Evolutionary conservation across 306 rosid species (phyloP), one percentile per base, ranked within the genome.

Genomic region (Psophocarpus tetragonolobus): DNA sequence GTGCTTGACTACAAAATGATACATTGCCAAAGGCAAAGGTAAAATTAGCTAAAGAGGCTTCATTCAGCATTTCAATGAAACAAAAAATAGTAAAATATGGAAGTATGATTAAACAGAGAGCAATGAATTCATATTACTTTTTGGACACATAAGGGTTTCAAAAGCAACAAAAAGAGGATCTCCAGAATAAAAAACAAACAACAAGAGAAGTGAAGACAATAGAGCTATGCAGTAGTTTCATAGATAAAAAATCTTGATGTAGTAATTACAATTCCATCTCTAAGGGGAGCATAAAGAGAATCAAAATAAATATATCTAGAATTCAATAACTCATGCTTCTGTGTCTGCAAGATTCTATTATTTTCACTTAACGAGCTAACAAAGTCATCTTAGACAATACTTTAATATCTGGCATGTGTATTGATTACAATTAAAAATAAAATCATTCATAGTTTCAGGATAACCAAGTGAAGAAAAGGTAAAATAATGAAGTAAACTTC

Each of bases 351-450:
- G 32, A 41, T 15, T 54, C 62, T 42, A 21, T 6, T 17, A 71
- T 32, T 65, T 21, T 44, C 38, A n/a, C 8, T n/a, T n/a, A 60
- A 63, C 24, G 14, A n/a, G 44, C 53, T 58, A 70, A 73, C 17
- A 20, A 6, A 60, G 20, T 45, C 68, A 56, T 65, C 80, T 27
- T 41, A 73, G 10, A 50, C 56, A 41, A 66, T 35, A 38, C 7
- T 23, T 50, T 68, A 50, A 20, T 21, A 67, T 14, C 48, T 45
- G 20, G 62, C 35, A 61, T 62, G 27, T 63, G 10, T 64, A 72
- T 29, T 35, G 44, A 35, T 74, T 48, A 68, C n/a, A 38, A 70
- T 51, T 33, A 63, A 32, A 73, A 64, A 64, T 33, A 66, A 56
- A 41, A 54, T 2, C 68, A 56, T 33, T 66, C 71, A 72, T 38